Evolutionary conservation across 306 rosid genomes (phyloP), one percentile per base, ranked within the genome.

Genomic region (Heteromeles arbutifolia): DNA sequence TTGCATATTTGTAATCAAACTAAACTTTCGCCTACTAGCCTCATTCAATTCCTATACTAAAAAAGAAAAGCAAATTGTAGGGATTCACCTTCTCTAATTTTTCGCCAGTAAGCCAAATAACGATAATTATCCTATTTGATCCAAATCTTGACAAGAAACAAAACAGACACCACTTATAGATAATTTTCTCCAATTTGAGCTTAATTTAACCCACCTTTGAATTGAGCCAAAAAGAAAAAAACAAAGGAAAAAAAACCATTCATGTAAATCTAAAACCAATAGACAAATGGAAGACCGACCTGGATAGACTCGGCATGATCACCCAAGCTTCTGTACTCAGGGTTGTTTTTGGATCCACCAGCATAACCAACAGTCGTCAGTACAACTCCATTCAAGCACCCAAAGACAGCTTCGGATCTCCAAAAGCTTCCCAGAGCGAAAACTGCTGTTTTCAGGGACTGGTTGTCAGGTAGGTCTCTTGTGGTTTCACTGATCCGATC

Each of bases 371-470:
- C 96, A 44, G 96, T 88, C 70, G 98, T 92, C 37, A 89, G 88
- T 29, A 87, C 65, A 57, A 95, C 98, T 26, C 97, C 98, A 15
- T 87, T 86, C 63, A 95, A 77, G 87, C 98, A 92, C 7, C 98
- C 97, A 34, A 95, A 95, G 6, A 89, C 90, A 34, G 97, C 88
- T 82, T 95, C 98, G 10, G 98, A 90, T 85, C 97, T 87, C 98
- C 97, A 95, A 90, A 95, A 92, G 85, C 98, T 81, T 59, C 98
- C 97, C 39, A 95, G 88, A 70, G 98, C 87, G 81, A 95, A 95
- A 72, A 87, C 89, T 3, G 96, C 92, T 0, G 85, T 83, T 71
- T 82, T 85, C 74, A 90, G 65, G 71, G 77, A 84, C 12, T 73
- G 81, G 74, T 80, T 79, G 76, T 70, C 84, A 9, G 87, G 78